Evolutionary conservation across 176 grass and related monocot species (phyloP), one percentile per base, ranked within the genome.

Genomic region (Rhipidocladum racemiflorum): DNA sequence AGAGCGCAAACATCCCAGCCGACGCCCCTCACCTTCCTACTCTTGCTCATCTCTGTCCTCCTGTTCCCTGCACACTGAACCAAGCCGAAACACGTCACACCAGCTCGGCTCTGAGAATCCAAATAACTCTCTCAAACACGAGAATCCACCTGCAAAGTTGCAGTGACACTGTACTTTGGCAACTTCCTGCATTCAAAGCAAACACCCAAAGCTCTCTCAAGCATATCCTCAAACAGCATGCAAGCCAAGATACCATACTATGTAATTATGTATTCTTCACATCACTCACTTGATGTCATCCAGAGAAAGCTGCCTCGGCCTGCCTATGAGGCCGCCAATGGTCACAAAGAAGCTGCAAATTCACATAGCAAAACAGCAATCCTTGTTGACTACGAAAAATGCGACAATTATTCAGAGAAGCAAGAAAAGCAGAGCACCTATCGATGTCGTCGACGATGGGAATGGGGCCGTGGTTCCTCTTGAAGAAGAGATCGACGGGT

Each of bases 1-100:
- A 95, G 76, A 78, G 89, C 89, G 51, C 89, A 84, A 79, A 88
- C 48, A 28, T 90, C 92, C 92, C 92, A 95, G 12, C 92, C 92
- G 55, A 95, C 92, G 53, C 92, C 92, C 60, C 74, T 86, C 40
- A 95, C 92, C 25, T 73, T 95, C 44, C 76, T 73, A 29, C 79
- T 65, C 74, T 84, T 89, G 83, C 92, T 95, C 92, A 95, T 95
- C 63, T 75, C 89, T 0, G 92, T 95, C 42, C 92, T 87, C 84
- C 89, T 92, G 59, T 95, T 95, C 28, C 92, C 92, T 68, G 92
- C 92, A 91, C 89, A 95, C 89, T 95, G 83, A 45, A 71, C 18
- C 4, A 61, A 24, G 6, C 27, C 0, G 0, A 61, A 49, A 24
- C 20, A 36, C n/a, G 12, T 82, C 28, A 72, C 13, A 23, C 27